Base-by-base conservation (phyloP, 352 stramenopile genomes). In the Plasmopara muralis region DNA sequence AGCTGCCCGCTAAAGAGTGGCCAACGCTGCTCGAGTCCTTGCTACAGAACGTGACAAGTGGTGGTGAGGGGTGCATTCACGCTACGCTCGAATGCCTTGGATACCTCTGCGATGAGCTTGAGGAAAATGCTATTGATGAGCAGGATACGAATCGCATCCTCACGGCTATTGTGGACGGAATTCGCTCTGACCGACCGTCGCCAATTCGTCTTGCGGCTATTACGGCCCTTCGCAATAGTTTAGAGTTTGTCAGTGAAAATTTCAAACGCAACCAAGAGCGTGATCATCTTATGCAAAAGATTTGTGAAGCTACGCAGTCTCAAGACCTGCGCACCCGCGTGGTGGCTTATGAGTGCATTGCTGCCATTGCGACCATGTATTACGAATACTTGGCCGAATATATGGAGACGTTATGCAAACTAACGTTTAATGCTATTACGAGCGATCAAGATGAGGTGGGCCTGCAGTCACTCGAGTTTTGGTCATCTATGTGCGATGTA, bases 391-490 rank as follows among this genome's bases (percentile, higher is more conserved):
- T 99, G 6, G 65, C 77, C 14, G 76, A 88, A 30, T 98, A 98
- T 82, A 98, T 99, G 85, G 79, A 97, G 31, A 90, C 84, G 14
- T 58, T 99, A n/a, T 98, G 95, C 72, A 78, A 98, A 62, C 68
- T 98, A 13, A 98, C 93, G 9, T 95, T 97, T 50, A 70, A 77
- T 38, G 95, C 93, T 2, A 98, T 98, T 68, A 80, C 85, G 25
- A 82, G 77, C 45, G 91, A 97, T 62, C 91, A 97, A 57, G 70
- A 77, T 20, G 83, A 94, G 50, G 96, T 98, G 14, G 89, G 90
- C 0, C 82, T 97, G 30, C 81, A 97, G 64, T 96, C 95, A 38
- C 93, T 99, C 57, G 96, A 99, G 74, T 98, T 99, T 62, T 99
- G 96, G 96, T 96, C 77, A 45, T 97, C 95, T 14, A 90, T 99